Evolutionary conservation across 139 green algal species (phyloP).

Genomic region (Deuterostichococcus epilithicus): DNA sequence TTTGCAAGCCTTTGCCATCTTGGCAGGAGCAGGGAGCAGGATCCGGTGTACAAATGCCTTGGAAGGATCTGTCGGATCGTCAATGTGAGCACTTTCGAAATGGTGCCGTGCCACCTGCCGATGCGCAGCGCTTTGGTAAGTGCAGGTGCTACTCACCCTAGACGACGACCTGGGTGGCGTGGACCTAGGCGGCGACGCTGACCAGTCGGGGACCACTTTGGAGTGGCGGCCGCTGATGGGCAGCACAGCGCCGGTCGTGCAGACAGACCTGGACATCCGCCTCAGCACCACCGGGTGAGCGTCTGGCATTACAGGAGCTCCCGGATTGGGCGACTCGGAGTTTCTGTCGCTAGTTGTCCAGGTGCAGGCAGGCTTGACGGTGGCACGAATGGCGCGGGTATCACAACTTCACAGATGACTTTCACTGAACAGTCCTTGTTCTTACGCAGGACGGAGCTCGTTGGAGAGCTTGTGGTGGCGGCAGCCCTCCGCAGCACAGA

Average conservation of each 20-base stretch:
- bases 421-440: background rate
- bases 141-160: background rate
- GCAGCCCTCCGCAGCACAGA: background rate
- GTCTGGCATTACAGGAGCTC: no score
- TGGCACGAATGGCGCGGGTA: no score
- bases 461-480: background rate
- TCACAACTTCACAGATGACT: no score
- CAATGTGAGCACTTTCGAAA: background rate
- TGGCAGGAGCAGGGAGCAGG: background rate
- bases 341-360: no score
- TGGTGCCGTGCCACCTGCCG: background rate
- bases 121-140: no score
- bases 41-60: background rate
- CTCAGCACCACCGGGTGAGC: no score
- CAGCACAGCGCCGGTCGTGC: no score
- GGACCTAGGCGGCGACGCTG: background rate
- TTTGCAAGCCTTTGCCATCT: background rate
- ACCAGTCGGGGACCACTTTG: background rate
- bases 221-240: background rate
- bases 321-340: no score
- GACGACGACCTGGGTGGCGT: background rate
- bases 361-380: no score
- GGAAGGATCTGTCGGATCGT: background rate
- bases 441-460: background rate
- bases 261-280: no score